Evolutionary conservation across 2,329 filamentous ascomycete species (phyloP), one percentile per base, ranked within the genome.

Genomic region (Chalaropsis ovoidea): DNA sequence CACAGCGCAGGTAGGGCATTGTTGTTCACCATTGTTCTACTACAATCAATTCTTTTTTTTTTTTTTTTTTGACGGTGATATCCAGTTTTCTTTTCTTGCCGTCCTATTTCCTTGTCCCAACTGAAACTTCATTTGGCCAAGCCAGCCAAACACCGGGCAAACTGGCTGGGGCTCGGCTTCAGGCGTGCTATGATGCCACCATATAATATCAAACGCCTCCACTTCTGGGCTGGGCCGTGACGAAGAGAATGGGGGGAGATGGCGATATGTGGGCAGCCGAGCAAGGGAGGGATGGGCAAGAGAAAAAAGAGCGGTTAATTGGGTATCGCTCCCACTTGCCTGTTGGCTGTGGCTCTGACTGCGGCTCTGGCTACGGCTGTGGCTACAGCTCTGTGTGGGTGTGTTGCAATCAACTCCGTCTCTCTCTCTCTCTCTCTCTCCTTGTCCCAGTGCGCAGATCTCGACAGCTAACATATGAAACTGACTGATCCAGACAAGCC

Each of bases 51-150:
- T n/a, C n/a, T n/a, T n/a, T n/a, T n/a, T n/a, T n/a, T n/a, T n/a
- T n/a, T n/a, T n/a, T n/a, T n/a, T n/a, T n/a, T n/a, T n/a, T 47
- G 15, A 47, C 15, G 43, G 43, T 27, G 27, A 35, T 3, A 2
- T n/a, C 24, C 31, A 10, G 10, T 35, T 58, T 39, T 35, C 3
- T 19, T 58, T 31, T 19, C 54, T 17, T 58, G 54, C 22, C 13
- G 13, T 35, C 31, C 11, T 35, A 5, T 22, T 58, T 58, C 54
- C 31, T 31, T 31, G 54, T 17, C n/a, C 17, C 27, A 58, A 58
- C 54, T 35, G 24, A 58, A 58, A 58, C 54, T 58, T 58, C 54
- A 58, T 39, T 58, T 35, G 31, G 6, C 54, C 17, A n/a, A 19
- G 19, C 15, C 27, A 31, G 27, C 2, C 54, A 56, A 56, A 39